Percentiles rank a stretch among this genome's conserved stretches.
These are phyloP conservation scores for Onygenales sp. DNA, from an alignment of 2,329 filamentous ascomycete genomes.

Conservation along the genomic window DNA sequence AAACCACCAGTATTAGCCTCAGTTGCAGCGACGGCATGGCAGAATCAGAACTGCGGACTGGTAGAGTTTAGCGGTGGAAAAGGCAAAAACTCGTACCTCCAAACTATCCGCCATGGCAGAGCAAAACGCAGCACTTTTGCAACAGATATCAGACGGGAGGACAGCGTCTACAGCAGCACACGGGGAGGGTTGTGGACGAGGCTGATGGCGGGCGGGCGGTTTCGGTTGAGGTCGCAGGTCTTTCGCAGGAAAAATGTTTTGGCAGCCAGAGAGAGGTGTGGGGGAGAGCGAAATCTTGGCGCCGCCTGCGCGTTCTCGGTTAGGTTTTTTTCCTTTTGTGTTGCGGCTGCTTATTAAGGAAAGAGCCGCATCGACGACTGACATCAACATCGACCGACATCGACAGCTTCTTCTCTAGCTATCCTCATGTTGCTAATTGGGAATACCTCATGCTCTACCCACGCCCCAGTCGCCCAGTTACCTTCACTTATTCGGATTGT, in stretches of 20 bases:
- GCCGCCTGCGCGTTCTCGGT: conserved; percentile 3
- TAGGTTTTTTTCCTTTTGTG: neutral
- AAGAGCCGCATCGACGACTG: neutral
- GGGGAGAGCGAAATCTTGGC: conserved; percentile 11
- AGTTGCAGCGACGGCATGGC: neutral
- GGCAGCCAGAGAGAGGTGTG: neutral
- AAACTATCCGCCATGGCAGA: conserved; percentile 12
- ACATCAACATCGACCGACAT: neutral
- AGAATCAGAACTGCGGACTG: neutral
- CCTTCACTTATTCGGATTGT: too few species aligned
- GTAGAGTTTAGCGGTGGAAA: neutral
- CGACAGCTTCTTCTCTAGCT: too few species aligned
- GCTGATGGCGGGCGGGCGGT: neutral
- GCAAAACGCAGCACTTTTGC: neutral
- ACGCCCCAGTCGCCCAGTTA: too few species aligned
- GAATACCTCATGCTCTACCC: too few species aligned
- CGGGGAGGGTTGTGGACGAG: neutral
- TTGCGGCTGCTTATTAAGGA: neutral
- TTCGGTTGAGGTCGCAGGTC: neutral
- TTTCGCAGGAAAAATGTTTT: conserved; percentile 6
- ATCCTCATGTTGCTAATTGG: too few species aligned
- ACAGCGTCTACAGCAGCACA: neutral
- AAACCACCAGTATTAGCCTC: conserved; percentile 15
- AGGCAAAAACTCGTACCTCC: conserved; percentile 9
- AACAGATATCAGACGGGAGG: neutral